A percentile compares a stretch with the other conserved stretches of the same genome.
phyloP scores from a whole-genome alignment of 495 filamentous ascomycete species.

The Tuber magnatum region DNA sequence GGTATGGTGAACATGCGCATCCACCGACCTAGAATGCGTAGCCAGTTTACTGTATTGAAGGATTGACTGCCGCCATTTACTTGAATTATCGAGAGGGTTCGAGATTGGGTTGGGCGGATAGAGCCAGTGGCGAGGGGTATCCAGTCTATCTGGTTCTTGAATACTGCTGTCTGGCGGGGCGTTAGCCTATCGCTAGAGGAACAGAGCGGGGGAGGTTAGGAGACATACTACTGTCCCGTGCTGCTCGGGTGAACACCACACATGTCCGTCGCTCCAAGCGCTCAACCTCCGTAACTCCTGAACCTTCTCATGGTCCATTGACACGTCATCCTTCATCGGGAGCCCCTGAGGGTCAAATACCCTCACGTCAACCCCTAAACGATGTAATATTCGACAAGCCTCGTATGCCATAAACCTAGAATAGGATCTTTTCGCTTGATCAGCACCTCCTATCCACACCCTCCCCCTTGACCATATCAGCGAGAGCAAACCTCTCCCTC shows the following conservation, averaged over 20 bases:
- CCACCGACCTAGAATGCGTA: slow-evolving; percentile 64
- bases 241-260: slow-evolving; percentile 65
- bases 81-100: slow-evolving; percentile 59
- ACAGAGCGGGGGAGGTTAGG: not conserved
- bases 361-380: slow-evolving; percentile 62
- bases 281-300: slow-evolving; percentile 59
- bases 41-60: slow-evolving; percentile 67
- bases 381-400: slow-evolving; percentile 56
- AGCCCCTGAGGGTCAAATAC: slow-evolving; percentile 56
- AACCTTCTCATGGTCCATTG: slow-evolving; percentile 55
- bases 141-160: slow-evolving; percentile 75
- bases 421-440: slow-evolving; percentile 48
- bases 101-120: slow-evolving; percentile 62
- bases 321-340: slow-evolving; percentile 58
- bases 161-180: slow-evolving; percentile 53
- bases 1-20: slow-evolving; percentile 72
- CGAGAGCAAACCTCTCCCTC: slow-evolving; percentile 43
- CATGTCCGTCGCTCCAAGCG: slow-evolving; percentile 61
- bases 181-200: not conserved
- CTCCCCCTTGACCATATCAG: not conserved
- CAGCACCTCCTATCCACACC: not conserved
- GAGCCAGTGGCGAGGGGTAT: slow-evolving; percentile 58
- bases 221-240: slow-evolving; percentile 58
- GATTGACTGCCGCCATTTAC: slow-evolving; percentile 63
- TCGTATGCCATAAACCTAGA: slow-evolving; percentile 57